Evolutionary conservation across 495 filamentous ascomycete genomes (phyloP).

Genomic region (Aspergillus baeticus): DNA sequence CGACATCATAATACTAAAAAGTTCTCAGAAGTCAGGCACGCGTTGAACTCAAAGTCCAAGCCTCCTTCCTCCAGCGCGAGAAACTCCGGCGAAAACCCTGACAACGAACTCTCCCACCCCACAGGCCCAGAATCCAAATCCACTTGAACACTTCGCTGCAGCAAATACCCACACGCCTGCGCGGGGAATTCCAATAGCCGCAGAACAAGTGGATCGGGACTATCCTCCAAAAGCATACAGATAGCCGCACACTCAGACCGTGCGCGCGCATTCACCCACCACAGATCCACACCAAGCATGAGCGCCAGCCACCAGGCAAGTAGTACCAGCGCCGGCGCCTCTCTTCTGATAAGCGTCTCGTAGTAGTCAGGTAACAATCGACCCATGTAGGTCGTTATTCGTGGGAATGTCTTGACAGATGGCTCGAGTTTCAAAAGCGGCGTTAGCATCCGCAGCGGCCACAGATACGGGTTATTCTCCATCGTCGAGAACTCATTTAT

Average conservation of each 20-base stretch:
- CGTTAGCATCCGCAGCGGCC: slow-evolving; percentile 37
- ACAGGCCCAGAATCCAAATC: background rate
- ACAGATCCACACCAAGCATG: slow-evolving; percentile 29
- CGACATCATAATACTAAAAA: too few relatives aligned
- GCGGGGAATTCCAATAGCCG: slow-evolving; percentile 13
- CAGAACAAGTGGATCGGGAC: background rate
- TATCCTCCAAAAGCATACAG: slow-evolving; percentile 39
- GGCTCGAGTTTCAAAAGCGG: slow-evolving; percentile 27
- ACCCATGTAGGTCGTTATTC: slow-evolving; percentile 37
- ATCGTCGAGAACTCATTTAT: slow-evolving; percentile 36
- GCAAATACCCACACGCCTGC: slow-evolving; percentile 12
- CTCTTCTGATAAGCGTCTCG: slow-evolving; percentile 32
- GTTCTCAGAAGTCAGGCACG: too few relatives aligned
- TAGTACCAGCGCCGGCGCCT: slow-evolving; percentile 42
- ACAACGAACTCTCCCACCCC: too few relatives aligned
- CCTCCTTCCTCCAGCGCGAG: background rate
- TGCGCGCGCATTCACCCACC: slow-evolving; percentile 42
- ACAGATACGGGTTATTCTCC: slow-evolving; percentile 40
- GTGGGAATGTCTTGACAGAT: slow-evolving; percentile 13
- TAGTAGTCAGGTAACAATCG: slow-evolving; percentile 33
- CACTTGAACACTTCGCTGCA: background rate
- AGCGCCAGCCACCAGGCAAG: slow-evolving; percentile 47
- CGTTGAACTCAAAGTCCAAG: too few relatives aligned
- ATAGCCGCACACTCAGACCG: slow-evolving; percentile 46
- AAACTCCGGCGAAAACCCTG: background rate